Conservation (phyloP, 208 protist genomes). For the Leishmania tarentolae region DNA sequence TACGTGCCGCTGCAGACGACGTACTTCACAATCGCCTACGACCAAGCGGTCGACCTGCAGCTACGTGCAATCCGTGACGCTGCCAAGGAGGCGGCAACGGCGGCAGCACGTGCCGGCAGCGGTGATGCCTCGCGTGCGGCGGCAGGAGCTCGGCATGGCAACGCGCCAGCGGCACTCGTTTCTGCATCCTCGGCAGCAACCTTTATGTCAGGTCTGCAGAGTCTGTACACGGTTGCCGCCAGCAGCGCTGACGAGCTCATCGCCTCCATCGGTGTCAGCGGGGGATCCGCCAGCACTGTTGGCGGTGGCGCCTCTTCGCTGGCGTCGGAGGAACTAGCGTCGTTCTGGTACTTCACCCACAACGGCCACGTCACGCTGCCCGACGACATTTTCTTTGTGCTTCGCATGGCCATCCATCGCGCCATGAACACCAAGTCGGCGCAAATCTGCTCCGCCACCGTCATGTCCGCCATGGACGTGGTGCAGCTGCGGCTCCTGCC, state of each 20-base stretch:
- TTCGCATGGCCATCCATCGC: constrained; percentile 80
- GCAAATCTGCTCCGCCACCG: constrained; percentile 80
- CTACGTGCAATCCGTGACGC: constrained; percentile 39
- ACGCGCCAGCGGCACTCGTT: background rate
- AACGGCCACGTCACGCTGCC: constrained; percentile 55
- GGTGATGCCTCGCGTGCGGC: background rate
- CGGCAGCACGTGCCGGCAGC: background rate
- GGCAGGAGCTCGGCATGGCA: background rate
- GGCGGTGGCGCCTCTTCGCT: constrained; percentile 8
- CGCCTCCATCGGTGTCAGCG: constrained; percentile 17
- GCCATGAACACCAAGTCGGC: constrained; percentile 80
- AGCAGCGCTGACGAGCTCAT: constrained; percentile 38
- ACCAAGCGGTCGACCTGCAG: constrained; percentile 77
- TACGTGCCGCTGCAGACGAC: constrained; percentile 79
- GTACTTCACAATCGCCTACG: constrained; percentile 79
- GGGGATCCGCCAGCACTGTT: background rate
- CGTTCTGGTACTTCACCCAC: constrained; percentile 41
- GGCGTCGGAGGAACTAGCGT: constrained; percentile 20
- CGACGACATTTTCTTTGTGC: constrained; percentile 87
- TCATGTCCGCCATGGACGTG: constrained; percentile 66
- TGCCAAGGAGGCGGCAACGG: constrained; percentile 20
- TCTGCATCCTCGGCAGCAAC: constrained; percentile 32
- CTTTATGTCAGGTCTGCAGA: constrained; percentile 70
- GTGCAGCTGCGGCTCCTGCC: constrained; percentile 59
- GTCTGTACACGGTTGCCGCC: constrained; percentile 55